Evolutionary conservation across 2,329 filamentous ascomycete species (phyloP), one percentile per base, ranked within the genome.

Genomic region (Calonectria ilicicola): DNA sequence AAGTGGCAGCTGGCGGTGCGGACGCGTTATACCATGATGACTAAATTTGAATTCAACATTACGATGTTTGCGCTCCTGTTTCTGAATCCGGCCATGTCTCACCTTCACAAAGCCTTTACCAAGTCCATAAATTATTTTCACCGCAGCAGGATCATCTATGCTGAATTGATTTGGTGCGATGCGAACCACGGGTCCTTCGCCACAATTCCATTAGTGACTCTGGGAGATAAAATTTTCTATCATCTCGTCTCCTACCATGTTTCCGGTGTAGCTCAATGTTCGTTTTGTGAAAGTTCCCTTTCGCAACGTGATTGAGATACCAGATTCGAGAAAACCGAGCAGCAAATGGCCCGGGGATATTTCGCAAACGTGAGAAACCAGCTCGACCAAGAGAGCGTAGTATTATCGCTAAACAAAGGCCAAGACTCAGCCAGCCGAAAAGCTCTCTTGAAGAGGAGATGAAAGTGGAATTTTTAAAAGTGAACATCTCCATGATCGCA

Each of bases 161-260:
- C 56, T 67, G 19, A 40, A 72, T 47, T 72, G 46, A 12, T 67
- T 67, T 12, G 69, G 69, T 3, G 69, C 69, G 14, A 72, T 72
- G 14, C 69, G 44, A 35, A 72, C 69, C 1, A 72, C n/a, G 14
- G 51, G 53, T 1, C 69, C 69, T 71, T 51, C 15, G 27, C 3
- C 32, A 19, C 1, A 9, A 21, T 10, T 3, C 6, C 8, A 6
- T 40, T 2, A 62, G 10, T n/a, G n/a, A n/a, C n/a, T n/a, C n/a
- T n/a, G n/a, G n/a, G n/a, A n/a, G n/a, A n/a, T n/a, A n/a, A n/a
- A n/a, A n/a, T n/a, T n/a, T n/a, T n/a, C n/a, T n/a, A n/a, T n/a
- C n/a, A n/a, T n/a, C n/a, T n/a, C n/a, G n/a, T n/a, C n/a, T n/a
- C 21, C 3, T 67, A 67, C 65, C 65, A n/a, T 67, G 49, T 49